Evolutionary conservation across 2,329 filamentous ascomycete genomes (phyloP), one percentile per base, ranked within the genome.

Genomic region (Alternaria consortialis): DNA sequence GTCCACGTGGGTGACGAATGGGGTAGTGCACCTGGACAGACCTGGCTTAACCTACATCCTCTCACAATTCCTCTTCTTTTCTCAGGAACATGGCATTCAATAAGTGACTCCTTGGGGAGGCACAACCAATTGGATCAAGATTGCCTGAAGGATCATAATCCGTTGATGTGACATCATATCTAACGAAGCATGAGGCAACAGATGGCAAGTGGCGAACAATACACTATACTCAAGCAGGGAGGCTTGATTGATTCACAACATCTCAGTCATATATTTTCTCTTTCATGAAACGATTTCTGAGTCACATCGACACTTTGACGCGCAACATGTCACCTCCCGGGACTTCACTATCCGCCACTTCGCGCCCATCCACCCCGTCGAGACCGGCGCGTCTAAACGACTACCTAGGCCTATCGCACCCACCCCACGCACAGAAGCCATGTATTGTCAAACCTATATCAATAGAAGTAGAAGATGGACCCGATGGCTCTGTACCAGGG

Each of bases 381-480:
- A 32, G 32, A 11, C 56, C 42, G 8, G 51, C 43, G 4, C 34
- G 51, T 27, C 51, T 50, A 12, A 29, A 59, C 4, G 51, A 59
- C 20, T 59, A 50, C 25, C 4, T 55, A n/a, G 36, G 20, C 9
- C 42, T 58, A 11, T 54, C 51, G 1, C 51, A 58, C 8, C 20
- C 56, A 2, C 36, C 56, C 2, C 17, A n/a, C 11, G 15, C 43
- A 4, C 20, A 40, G 7, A 48, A 42, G 29, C 17, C 51, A 2
- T 58, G 50, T 20, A 43, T 58, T 20, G 43, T 58, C 6, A 55
- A 48, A 7, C 43, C 42, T 1, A 43, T 58, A 2, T 58, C 43
- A 5, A 42, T 58, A 20, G 8, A 40, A 36, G 50, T 58, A 4
- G 43, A 47, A 25, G 27, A 54, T 5, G 56, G 50, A 17, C 42